phyloP scores from a whole-genome alignment of 1,139 yeast species.

The Magnusiomyces suaveolens region DNA sequence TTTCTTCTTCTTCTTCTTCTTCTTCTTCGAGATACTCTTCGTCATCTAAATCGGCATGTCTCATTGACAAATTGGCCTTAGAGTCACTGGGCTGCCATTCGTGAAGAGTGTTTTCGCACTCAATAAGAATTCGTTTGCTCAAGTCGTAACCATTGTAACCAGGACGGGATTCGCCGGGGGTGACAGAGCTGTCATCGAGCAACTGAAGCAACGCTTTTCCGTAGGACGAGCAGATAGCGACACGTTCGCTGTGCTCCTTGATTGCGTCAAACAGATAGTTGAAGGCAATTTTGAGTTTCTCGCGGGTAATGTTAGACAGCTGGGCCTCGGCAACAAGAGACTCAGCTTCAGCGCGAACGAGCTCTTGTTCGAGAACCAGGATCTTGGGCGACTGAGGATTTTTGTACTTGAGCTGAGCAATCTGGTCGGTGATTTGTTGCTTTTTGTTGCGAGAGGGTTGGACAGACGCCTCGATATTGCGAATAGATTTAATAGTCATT shows the following conservation, averaged over 20 bases:
- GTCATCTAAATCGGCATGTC: slow-evolving; percentile 56
- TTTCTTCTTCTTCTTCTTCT: slow-evolving; percentile 41
- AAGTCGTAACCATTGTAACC: slow-evolving; percentile 98
- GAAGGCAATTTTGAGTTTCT: slow-evolving; percentile 94
- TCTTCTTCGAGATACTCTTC: slow-evolving; percentile 51
- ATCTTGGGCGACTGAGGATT: slow-evolving; percentile 97
- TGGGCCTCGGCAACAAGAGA: slow-evolving; percentile 98
- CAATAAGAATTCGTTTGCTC: slow-evolving; percentile 93
- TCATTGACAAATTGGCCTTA: slow-evolving; percentile 23
- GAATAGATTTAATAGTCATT: slow-evolving; percentile 84
- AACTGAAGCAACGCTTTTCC: slow-evolving; percentile 95
- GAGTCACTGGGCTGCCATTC: slow-evolving; percentile 58
- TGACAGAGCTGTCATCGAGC: slow-evolving; percentile 91
- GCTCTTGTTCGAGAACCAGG: slow-evolving; percentile 90
- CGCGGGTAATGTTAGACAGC: slow-evolving; percentile 94
- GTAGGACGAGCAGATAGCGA: slow-evolving; percentile 94
- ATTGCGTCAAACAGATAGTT: slow-evolving; percentile 94
- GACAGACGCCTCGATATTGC: slow-evolving; percentile 94
- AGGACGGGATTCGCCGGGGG: slow-evolving; percentile 98
- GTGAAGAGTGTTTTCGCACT: slow-evolving; percentile 91
- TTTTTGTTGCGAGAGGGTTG: slow-evolving; percentile 98
- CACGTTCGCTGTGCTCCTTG: slow-evolving; percentile 93
- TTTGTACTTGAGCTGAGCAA: slow-evolving; percentile 94
- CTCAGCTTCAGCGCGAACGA: slow-evolving; percentile 98
- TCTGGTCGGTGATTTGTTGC: slow-evolving; percentile 94